Evolutionary conservation across 352 stramenopile genomes (phyloP), one percentile per base, ranked within the genome.

Genomic region (Aphanomyces astaci): DNA sequence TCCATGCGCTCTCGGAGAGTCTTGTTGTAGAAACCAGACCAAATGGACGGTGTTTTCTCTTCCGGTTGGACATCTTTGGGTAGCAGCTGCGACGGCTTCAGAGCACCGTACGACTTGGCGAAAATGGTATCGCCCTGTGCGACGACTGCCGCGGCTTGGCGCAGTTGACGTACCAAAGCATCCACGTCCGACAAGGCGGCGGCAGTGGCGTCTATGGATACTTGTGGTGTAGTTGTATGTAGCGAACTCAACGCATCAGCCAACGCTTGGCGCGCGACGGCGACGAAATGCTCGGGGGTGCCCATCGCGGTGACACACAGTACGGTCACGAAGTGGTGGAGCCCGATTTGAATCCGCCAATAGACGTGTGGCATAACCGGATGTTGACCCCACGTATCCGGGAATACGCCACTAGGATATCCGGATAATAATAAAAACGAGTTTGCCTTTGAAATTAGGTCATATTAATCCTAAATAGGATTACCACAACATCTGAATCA

Each of bases 1-100:
- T 94, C 86, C 15, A 80, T 82, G 62, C 86, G 82, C 60, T 94
- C 86, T 5, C 83, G 84, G 56, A 92, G 72, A 49, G 86, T 94
- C 77, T 94, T 94, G 78, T 90, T 94, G 76, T 94, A 94, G 52
- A 94, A 94, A 2, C 86, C 86, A 13, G 86, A 94, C 86, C 86
- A 94, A 28, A 94, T 74, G 2, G 82, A 91, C 55, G 84, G 86
- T 15, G 1, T 22, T n/a, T 59, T 59, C 30, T 59, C 51, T 33
- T 30, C 17, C 7, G 25, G 13, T 76, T 94, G 86, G 19, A 27
- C 25, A 24, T 62, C 53, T 13, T 31, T 25, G 17, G 39, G 19
- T 24, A 28, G 54, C 13, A 49, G 25, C 22, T 30, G 54, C n/a
- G 54, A 17, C 7, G 30, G 31, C 17, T 15, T 27, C 15, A 63